Percentiles rank a stretch among this genome's conserved stretches.
Conservation (phyloP, 768 basidiomycete species). For the Calocybe indica region DNA sequence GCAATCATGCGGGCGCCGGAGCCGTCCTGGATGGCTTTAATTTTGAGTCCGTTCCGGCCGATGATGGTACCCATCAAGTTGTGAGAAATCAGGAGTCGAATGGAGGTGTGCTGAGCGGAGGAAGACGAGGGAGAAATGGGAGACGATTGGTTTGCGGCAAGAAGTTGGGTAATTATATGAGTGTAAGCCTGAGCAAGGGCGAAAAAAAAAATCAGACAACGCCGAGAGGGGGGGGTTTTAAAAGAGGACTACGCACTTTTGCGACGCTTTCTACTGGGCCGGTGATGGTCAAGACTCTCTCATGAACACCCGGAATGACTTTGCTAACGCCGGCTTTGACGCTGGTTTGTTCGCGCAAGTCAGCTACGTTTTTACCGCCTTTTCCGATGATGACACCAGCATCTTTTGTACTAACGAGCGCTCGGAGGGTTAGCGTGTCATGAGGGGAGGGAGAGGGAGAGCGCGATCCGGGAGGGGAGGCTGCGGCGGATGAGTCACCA, state of each 20-base stretch:
- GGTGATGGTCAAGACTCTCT: conserved; percentile 92
- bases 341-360: conserved; percentile 90
- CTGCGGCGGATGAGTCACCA: conserved; percentile 27
- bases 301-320: conserved; percentile 95
- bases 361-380: conserved; percentile 95
- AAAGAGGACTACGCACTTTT: conserved; percentile 47
- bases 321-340: conserved; percentile 99
- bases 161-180: conserved; percentile 89
- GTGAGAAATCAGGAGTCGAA: conserved; percentile 97
- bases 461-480: conserved; percentile 62
- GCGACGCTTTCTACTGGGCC: conserved; percentile 91
- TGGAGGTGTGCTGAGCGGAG: conserved; percentile 75
- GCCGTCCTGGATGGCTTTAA: conserved; percentile 96
- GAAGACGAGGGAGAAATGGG: conserved; percentile 63
- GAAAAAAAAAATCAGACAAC: conserved; percentile 9
- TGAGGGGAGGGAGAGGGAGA: conserved; percentile 66
- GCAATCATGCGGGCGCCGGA: conserved; percentile 98
- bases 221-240: conserved; percentile 7
- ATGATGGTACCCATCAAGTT: conserved; percentile 99
- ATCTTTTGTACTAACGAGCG: conserved; percentile 95
- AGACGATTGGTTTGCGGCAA: conserved; percentile 73
- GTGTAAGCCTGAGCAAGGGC: conserved; percentile 70
- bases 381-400: conserved; percentile 97
- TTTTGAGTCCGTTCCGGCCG: conserved; percentile 93
- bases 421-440: conserved; percentile 84